Base-by-base conservation (phyloP, 768 basidiomycete genomes). In the Boletus edulis region DNA sequence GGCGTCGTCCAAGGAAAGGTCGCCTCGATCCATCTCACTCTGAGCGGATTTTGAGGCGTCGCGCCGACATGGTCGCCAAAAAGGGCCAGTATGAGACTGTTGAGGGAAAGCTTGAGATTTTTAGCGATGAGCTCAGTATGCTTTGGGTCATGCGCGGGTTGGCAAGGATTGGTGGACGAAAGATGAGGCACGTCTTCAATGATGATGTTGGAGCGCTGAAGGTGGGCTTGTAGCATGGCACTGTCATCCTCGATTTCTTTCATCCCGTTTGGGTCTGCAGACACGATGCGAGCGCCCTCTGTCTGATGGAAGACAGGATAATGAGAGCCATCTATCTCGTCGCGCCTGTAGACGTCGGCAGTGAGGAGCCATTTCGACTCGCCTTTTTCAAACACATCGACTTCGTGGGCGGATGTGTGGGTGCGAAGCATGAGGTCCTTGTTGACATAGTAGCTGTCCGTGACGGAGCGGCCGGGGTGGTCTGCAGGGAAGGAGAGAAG, bases 281-380 rank as follows among this genome's bases (percentile, higher is more conserved):
- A 72, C 68, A 94, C 92, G 52, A 98, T 85, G 32, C 85, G 76
- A 13, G 94, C 93, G 31, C 96, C 97, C 68, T 99, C 97, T 74
- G 97, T 92, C 74, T 99, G 97, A 73, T 99, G 97, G 68, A 99
- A 99, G 37, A 97, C 91, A 6, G 97, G 97, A 70, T 98, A 97
- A 68, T 99, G 97, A 10, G 89, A 91, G 13, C 83, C 81, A 75
- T 99, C 97, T 58, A 99, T 98, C 73, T 98, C 97, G 80, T 99
- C 97, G 63, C 97, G 84, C 47, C 97, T 76, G 73, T 98, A 99
- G 49, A 99, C 97, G 75, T 99, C 97, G 31, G 97, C 94, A 10
- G 94, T 90, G 22, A 98, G 78, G 32, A 99, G 78, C 91, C 95
- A 99, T 50, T 81, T 81, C 20, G 87, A 84, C 59, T 87, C 77